Base-by-base conservation (phyloP, 2,329 filamentous ascomycete genomes). In the Chaetomiaceae sp. region DNA sequence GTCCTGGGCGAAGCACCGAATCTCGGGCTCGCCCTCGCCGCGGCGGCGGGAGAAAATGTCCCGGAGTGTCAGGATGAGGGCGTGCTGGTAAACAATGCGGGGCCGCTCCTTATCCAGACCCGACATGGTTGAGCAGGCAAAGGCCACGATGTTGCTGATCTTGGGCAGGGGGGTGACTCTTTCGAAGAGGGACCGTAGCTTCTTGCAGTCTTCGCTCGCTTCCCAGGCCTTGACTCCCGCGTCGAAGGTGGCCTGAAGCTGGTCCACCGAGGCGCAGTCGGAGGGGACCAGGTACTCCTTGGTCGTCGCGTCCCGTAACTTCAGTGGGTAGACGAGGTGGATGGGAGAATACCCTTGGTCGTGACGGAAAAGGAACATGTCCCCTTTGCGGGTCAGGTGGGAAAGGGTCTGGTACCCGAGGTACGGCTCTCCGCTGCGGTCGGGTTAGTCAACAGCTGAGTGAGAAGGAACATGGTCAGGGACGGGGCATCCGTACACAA, bases 1-100 rank as follows among this genome's bases (percentile, higher is more conserved):
- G 20, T 69, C 66, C 51, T 69, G 66, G 1, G 60, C 61, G 23
- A 60, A 55, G 44, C 61, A 63, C 3, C 33, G 12, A 17, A 65
- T 34, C 19, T 44, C 17, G 4, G n/a, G 14, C 19, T 19, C 11
- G 7, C 6, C 15, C 3, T 25, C 20, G 7, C 22, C 23, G 34
- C 14, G 19, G 15, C 19, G 11, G 5, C 19, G 6, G 15, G 27
- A 31, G 7, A 22, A 25, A n/a, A 43, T 17, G 27, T 33, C 38
- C 19, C 25, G 37, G 6, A 50, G 14, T 14, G 29, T 37, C 6
- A 47, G 31, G 8, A 27, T 27, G 3, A 27, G 6, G 4, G 45
- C 15, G 17, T 47, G 45, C n/a, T 37, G 29, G 20, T 36, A 9
- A 2, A 33, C 23, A 12, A 31, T 9, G 27, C 8, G 19, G 36